Conservation (phyloP, 257 asterid species). For the Thymus quinquecostatus region DNA sequence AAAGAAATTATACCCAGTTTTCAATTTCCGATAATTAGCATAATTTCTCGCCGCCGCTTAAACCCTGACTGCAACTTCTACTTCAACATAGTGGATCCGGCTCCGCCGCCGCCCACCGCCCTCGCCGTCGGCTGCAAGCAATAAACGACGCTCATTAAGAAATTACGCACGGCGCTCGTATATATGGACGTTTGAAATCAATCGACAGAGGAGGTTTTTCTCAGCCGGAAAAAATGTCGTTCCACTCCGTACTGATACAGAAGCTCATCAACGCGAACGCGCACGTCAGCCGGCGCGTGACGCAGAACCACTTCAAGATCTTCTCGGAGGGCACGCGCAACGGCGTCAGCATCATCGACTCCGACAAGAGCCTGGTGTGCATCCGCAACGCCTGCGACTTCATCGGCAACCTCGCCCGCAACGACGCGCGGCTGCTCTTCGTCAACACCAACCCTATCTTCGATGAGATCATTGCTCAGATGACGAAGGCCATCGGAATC, state of each 20-base stretch:
- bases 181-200: constrained; percentile 29
- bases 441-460: constrained; percentile 81
- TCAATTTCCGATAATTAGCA: constrained; percentile 1
- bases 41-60: constrained; percentile 30
- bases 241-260: constrained; percentile 81
- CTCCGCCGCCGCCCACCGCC: constrained; percentile 8
- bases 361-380: constrained; percentile 88
- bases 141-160: background rate
- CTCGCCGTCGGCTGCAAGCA: background rate
- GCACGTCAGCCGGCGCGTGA: constrained; percentile 86
- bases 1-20: background rate
- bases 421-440: constrained; percentile 73
- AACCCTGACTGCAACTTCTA: constrained; percentile 33
- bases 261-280: constrained; percentile 84
- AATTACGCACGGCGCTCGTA: background rate
- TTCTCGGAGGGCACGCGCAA: constrained; percentile 81
- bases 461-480: constrained; percentile 79
- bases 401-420: constrained; percentile 74
- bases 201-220: constrained; percentile 16
- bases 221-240: constrained; percentile 57
- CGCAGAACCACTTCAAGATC: constrained; percentile 87
- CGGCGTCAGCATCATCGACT: constrained; percentile 66
- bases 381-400: constrained; percentile 88
- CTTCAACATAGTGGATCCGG: background rate
- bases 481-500: constrained; percentile 62